phyloP scores from a whole-genome alignment of 805 yeast genomes.

The Saturnispora saitoi region DNA sequence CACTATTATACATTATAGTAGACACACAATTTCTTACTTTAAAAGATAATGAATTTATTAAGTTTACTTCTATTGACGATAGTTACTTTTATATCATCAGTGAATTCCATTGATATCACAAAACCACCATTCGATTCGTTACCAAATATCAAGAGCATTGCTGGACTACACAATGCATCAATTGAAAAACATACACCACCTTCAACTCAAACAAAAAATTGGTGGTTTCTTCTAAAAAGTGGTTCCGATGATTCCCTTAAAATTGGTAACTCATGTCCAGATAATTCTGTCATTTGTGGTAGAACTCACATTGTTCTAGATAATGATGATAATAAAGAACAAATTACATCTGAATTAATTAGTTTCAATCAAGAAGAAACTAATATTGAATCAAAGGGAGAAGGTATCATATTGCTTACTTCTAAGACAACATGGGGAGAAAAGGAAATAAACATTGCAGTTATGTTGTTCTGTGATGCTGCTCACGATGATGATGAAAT shows the following conservation, averaged over 20 bases:
- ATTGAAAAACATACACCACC: slow-evolving; percentile 66
- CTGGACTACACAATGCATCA: slow-evolving; percentile 40
- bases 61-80: background rate
- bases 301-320: slow-evolving; percentile 46
- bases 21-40: background rate
- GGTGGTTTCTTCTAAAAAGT: slow-evolving; percentile 56
- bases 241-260: slow-evolving; percentile 26
- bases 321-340: slow-evolving; percentile 39
- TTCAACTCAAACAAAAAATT: slow-evolving; percentile 46
- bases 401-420: slow-evolving; percentile 40
- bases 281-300: slow-evolving; percentile 74
- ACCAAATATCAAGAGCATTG: slow-evolving; percentile 36
- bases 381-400: slow-evolving; percentile 21
- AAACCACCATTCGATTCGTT: slow-evolving; percentile 29
- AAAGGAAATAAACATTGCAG: slow-evolving; percentile 37
- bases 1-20: background rate
- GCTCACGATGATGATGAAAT: slow-evolving; percentile 18
- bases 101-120: slow-evolving; percentile 21
- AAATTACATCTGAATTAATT: slow-evolving; percentile 29
- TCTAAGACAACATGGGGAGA: slow-evolving; percentile 51
- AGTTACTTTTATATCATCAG: background rate
- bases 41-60: background rate
- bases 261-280: slow-evolving; percentile 46
- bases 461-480: slow-evolving; percentile 36
- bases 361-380: slow-evolving; percentile 31